Evolutionary conservation across 495 filamentous ascomycete species (phyloP).

Genomic region (Penicillium herquei): DNA sequence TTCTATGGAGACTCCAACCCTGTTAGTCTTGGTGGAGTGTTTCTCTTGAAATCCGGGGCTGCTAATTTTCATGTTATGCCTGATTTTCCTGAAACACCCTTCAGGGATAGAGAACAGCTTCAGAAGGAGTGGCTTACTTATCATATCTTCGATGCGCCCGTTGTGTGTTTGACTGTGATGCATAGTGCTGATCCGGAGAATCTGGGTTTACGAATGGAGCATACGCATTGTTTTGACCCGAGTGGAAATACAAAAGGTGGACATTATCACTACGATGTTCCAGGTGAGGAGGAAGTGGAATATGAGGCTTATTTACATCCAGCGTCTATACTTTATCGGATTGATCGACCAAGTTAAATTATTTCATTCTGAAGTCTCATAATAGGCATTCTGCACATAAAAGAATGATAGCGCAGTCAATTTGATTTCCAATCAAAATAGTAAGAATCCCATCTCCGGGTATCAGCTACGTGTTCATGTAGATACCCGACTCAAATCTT

Average conservation of each 20-base stretch:
- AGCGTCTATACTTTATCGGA: slow-evolving; percentile 32
- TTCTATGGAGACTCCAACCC: slow-evolving; percentile 26
- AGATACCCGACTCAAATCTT: too few species aligned
- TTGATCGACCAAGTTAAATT: slow-evolving; percentile 21
- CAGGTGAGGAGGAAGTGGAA: slow-evolving; percentile 28
- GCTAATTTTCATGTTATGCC: slow-evolving; percentile 46
- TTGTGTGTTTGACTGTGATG: slow-evolving; percentile 39
- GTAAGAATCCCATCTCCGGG: neutral
- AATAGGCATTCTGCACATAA: too few species aligned
- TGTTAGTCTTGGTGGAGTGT: slow-evolving; percentile 38
- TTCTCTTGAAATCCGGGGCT: slow-evolving; percentile 32
- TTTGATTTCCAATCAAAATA: neutral
- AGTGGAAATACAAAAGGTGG: slow-evolving; percentile 27
- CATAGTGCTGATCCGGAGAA: slow-evolving; percentile 36
- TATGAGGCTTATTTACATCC: slow-evolving; percentile 43
- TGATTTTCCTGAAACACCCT: slow-evolving; percentile 37
- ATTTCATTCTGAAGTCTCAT: neutral
- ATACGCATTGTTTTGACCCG: slow-evolving; percentile 43
- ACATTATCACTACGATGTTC: slow-evolving; percentile 42
- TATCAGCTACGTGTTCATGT: too few species aligned
- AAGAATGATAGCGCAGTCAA: too few species aligned
- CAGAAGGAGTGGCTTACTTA: slow-evolving; percentile 34
- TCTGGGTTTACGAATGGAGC: slow-evolving; percentile 38
- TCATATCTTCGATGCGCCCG: slow-evolving; percentile 32
- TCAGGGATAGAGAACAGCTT: slow-evolving; percentile 22